Conservation (phyloP, 768 basidiomycete genomes). For the Trametes cinnabarina region DNA sequence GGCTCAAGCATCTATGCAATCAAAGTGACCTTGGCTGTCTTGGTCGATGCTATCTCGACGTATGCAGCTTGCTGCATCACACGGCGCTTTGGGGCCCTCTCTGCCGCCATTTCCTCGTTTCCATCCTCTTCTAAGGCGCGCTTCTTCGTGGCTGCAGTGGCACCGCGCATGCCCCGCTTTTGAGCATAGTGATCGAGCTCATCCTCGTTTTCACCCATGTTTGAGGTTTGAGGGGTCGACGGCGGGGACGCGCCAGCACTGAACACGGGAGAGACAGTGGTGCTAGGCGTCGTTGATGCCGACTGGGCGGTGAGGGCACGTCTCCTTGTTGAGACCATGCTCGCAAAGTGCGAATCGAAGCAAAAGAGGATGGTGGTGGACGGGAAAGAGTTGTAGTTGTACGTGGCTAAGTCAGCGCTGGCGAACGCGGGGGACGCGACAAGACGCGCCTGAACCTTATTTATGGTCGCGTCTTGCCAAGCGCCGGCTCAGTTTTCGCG, state of each 20-base stretch:
- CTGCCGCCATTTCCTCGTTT: not conserved
- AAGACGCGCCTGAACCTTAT: constrained; percentile 30
- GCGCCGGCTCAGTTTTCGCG: constrained; percentile 6
- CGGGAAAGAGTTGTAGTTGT: not conserved
- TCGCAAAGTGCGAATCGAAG: constrained; percentile 15
- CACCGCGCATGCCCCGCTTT: not conserved
- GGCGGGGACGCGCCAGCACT: constrained; percentile 46
- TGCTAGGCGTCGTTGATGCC: constrained; percentile 37
- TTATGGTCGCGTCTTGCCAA: constrained; percentile 24
- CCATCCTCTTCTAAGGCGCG: constrained; percentile 13
- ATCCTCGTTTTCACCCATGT: constrained; percentile 24
- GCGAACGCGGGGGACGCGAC: constrained; percentile 18
- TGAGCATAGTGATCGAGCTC: not conserved
- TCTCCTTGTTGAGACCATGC: constrained; percentile 14
- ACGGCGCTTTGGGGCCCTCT: constrained; percentile 24
- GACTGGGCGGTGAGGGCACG: constrained; percentile 30
- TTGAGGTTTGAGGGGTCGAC: constrained; percentile 55
- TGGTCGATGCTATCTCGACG: constrained; percentile 23
- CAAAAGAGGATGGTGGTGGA: not conserved
- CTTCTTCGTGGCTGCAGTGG: constrained; percentile 18
- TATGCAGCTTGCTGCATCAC: constrained; percentile 13
- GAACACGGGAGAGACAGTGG: constrained; percentile 50
- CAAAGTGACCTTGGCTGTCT: constrained; percentile 19
- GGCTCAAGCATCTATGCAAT: not conserved
- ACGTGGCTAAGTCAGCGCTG: constrained; percentile 16